Conservation (phyloP, 2,329 filamentous ascomycete species). For the Verticillium longisporum region DNA sequence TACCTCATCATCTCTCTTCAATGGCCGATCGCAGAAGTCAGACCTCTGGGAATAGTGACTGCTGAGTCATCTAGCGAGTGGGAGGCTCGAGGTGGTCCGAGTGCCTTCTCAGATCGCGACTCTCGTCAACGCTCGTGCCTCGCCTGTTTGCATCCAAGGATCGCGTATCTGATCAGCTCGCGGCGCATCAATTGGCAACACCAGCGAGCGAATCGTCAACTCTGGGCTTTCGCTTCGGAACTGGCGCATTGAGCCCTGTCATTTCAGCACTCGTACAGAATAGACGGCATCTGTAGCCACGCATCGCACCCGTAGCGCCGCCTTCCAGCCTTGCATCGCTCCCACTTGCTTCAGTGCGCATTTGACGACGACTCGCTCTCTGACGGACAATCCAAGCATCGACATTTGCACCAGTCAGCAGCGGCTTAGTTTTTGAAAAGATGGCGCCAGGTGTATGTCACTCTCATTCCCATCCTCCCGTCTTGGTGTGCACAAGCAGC, state of each 20-base stretch:
- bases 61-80: background rate
- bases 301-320: background rate
- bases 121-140: background rate
- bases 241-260: background rate
- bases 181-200: background rate
- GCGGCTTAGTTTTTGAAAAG: background rate
- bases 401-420: background rate
- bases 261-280: background rate
- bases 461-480: background rate
- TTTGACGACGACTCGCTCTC: background rate
- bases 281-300: background rate
- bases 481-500: background rate
- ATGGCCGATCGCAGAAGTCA: too few species aligned
- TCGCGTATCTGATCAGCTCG: background rate
- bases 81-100: background rate
- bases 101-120: background rate
- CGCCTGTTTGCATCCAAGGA: background rate
- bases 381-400: background rate
- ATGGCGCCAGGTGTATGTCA: conserved; percentile 34
- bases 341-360: background rate
- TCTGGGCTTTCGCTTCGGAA: background rate
- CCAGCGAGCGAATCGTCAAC: background rate
- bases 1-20: too few species aligned
- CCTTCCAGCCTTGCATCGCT: background rate
- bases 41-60: background rate